A percentile compares a stretch with the other conserved stretches of the same genome.
Evolutionary conservation across 306 rosid species (phyloP).

Genomic region (Trichosanthes cucumerina): DNA sequence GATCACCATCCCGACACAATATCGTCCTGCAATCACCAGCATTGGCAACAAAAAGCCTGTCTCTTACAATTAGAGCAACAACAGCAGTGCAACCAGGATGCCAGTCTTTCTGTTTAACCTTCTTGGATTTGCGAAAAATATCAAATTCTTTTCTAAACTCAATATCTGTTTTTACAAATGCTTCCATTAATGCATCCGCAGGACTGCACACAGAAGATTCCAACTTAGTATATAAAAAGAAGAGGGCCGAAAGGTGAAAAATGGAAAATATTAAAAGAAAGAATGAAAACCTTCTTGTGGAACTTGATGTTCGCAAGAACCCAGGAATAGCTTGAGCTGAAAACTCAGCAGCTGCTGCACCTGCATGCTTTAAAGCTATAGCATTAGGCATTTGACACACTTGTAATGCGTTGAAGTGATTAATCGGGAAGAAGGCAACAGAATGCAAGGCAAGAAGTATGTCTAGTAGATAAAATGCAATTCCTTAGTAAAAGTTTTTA

Average conservation of each 20-base stretch:
- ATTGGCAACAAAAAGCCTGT: conserved; percentile 77
- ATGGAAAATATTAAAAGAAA: neutral
- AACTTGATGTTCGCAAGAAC: conserved; percentile 41
- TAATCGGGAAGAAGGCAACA: neutral
- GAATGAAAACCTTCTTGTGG: conserved; percentile 33
- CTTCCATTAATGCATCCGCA: conserved; percentile 51
- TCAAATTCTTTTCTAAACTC: conserved; percentile 73
- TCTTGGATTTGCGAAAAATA: conserved; percentile 51
- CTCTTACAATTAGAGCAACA: conserved; percentile 50
- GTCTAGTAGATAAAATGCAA: neutral
- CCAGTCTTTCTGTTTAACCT: conserved; percentile 65
- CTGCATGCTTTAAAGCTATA: conserved; percentile 32
- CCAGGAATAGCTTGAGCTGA: conserved; percentile 67
- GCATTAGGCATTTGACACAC: neutral
- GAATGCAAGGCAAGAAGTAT: neutral
- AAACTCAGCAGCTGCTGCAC: conserved; percentile 94
- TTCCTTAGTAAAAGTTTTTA: neutral
- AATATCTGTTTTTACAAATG: conserved; percentile 64
- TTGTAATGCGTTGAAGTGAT: neutral
- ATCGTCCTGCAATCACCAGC: conserved; percentile 85
- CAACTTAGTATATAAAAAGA: neutral
- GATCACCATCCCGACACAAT: conserved; percentile 65
- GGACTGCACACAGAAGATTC: conserved; percentile 39
- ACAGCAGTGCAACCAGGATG: conserved; percentile 95
- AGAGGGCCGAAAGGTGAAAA: conserved; percentile 4